These are phyloP conservation scores for Penicillium paxilli DNA, from an alignment of 495 filamentous ascomycete species.

Conservation along the genomic window DNA sequence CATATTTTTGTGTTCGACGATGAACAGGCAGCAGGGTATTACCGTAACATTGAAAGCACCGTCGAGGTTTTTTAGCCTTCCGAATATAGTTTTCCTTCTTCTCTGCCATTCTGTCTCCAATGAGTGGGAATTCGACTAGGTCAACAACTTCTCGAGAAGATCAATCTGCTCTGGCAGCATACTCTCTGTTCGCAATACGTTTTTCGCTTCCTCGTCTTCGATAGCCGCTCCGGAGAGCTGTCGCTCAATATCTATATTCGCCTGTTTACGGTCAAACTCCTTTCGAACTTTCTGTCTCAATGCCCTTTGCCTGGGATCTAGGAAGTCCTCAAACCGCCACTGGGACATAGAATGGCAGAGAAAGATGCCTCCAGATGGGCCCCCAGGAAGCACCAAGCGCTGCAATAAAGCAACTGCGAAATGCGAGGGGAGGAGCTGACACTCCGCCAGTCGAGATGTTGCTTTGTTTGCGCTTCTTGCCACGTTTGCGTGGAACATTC, in stretches of 20 bases:
- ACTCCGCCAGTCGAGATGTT: background rate
- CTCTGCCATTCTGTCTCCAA: constrained; percentile 29
- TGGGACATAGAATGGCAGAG: too few species aligned
- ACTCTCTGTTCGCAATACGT: constrained; percentile 19
- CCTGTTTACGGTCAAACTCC: constrained; percentile 23
- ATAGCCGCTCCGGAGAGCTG: constrained; percentile 21
- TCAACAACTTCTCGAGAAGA: constrained; percentile 27
- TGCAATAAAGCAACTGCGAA: background rate
- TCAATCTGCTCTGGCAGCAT: constrained; percentile 25
- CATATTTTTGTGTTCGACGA: constrained; percentile 21
- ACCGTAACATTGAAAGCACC: constrained; percentile 26
- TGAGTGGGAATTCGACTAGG: constrained; percentile 27
- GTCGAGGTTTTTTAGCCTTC: constrained; percentile 16
- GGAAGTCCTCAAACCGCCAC: too few species aligned
- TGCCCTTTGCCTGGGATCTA: too few species aligned
- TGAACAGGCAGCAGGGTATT: constrained; percentile 16
- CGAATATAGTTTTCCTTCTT: constrained; percentile 16
- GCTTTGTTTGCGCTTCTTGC: background rate
- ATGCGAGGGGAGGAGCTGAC: background rate
- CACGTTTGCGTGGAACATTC: background rate
- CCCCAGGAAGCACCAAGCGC: background rate
- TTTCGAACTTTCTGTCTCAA: constrained; percentile 13
- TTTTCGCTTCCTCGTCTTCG: constrained; percentile 20
- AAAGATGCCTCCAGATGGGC: background rate
- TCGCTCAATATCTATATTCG: constrained; percentile 21